Base-by-base conservation (phyloP, 2,329 filamentous ascomycete genomes). In the Helicocarpus griseus region DNA sequence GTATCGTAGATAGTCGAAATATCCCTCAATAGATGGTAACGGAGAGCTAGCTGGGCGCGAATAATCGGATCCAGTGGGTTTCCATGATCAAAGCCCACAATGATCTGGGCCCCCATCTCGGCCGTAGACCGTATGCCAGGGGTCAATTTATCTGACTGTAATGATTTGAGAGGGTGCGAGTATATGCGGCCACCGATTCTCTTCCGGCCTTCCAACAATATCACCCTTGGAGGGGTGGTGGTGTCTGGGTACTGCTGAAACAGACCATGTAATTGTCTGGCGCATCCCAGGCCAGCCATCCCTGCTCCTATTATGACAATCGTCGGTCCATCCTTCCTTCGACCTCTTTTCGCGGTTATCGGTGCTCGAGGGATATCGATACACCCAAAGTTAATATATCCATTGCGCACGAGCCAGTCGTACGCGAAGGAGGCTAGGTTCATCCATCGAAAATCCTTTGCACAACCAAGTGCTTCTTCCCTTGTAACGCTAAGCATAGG, bases 91-190 rank as follows among this genome's bases (percentile, higher is more conserved):
- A 97, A 98, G 0, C 93, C 93, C 31, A 94, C 96, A 55, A 98
- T 89, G 54, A 98, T 97, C 77, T 98, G 95, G 51, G 91, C 93
- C 26, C 93, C 93, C 83, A 96, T 94, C 67, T 98, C 93, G 29
- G 89, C 93, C 19, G 90, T 97, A 63, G 85, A 86, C 48, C 70
- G 79, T 66, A 77, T 80, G 69, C 75, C 64, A 58, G 74, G 61
- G 64, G 75, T 70, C 64, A 81, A 59, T 57, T 71, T 69, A 63
- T 74, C 64, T 51, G 74, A 68, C 66, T 79, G 67, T 73, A 85
- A 72, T 73, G 82, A 77, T 74, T 72, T 73, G 54, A 84, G 67
- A 44, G 79, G 80, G 64, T 85, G 89, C 49, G 93, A 98, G 69
- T 96, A 97, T 19, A 98, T 89, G 58, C 93, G 82, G 38, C 93